A percentile compares a stretch with the other conserved stretches of the same genome.
phyloP scores from a whole-genome alignment of 257 asterid genomes.

The Petrea volubilis region DNA sequence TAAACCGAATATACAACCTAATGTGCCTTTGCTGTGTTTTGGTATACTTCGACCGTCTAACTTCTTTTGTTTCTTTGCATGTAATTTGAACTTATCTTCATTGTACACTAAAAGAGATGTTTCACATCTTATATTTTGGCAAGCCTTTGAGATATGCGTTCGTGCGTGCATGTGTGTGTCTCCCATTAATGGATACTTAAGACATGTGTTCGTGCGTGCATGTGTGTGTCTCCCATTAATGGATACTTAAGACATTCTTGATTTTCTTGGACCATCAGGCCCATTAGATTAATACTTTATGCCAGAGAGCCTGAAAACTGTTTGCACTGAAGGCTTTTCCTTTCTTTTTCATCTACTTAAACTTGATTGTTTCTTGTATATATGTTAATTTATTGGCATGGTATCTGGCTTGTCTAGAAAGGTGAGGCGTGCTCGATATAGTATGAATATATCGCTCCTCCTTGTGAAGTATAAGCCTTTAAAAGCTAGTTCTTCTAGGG shows the following conservation, averaged over 20 bases:
- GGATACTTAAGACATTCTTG: neutral
- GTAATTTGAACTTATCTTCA: constrained; percentile 1
- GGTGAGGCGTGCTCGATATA: neutral
- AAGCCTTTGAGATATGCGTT: neutral
- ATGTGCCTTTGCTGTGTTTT: neutral
- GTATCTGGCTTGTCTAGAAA: neutral
- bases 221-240: neutral
- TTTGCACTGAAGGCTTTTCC: neutral
- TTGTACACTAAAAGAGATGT: neutral
- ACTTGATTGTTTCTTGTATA: neutral
- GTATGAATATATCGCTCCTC: neutral
- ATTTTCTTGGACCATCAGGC: neutral
- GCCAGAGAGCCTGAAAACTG: neutral
- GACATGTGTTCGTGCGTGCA: no score
- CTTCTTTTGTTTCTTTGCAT: neutral
- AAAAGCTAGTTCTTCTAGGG: neutral
- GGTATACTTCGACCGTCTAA: neutral
- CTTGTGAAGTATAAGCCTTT: neutral
- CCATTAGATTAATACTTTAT: neutral
- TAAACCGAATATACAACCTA: neutral
- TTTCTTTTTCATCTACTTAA: neutral
- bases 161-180: no score
- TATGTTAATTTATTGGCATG: neutral
- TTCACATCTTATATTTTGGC: neutral
- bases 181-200: no score